Base-by-base conservation (phyloP, 495 filamentous ascomycete species). In the Entonaema liquescens region DNA sequence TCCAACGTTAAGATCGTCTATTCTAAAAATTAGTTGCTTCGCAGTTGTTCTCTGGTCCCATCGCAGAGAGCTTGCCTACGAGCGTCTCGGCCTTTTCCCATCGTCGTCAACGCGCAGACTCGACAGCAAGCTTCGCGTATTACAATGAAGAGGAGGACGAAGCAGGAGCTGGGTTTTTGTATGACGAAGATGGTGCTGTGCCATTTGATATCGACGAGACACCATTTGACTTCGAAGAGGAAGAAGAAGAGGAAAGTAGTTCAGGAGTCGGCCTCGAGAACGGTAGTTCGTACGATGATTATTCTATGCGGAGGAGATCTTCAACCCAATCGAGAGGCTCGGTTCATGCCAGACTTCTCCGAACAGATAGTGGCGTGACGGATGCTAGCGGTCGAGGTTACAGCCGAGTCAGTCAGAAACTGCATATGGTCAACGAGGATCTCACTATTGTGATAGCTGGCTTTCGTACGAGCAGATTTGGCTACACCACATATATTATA, bases 41-140 rank as follows among this genome's bases (percentile, higher is more conserved):
- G 68, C 68, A 97, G 93, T 85, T 98, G 17, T 99, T 94, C 78
- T 89, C 95, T 31, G 95, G 95, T 1, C 96, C 96, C 2, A 90
- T 97, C 68, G 94, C 94, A 23, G 95, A 99, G 78, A 97, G 93
- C 74, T 88, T 99, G 25, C 96, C 95, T 8, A 95, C 93, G 0
- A 97, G 94, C 69, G 83, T 92, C 28, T 92, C 93, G 5, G 91
- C 92, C 13, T 98, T 99, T 79, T 90, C 89, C 28, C 93, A 97
- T 79, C 91, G 93, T 21, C 88, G 86, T 53, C 85, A 88, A 7
- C 88, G 94, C 76, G 88, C 91, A 61, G 92, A 92, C 74, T 97
- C 95, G 13, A 91, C 85, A 5, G 83, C 93, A n/a, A 97, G 91
- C 79, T 98, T 97, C 75, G 89, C 93, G 8, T 97, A 96, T 78